Conservation (phyloP, 208 protist species). For the Wallacemonas collosoma region DNA sequence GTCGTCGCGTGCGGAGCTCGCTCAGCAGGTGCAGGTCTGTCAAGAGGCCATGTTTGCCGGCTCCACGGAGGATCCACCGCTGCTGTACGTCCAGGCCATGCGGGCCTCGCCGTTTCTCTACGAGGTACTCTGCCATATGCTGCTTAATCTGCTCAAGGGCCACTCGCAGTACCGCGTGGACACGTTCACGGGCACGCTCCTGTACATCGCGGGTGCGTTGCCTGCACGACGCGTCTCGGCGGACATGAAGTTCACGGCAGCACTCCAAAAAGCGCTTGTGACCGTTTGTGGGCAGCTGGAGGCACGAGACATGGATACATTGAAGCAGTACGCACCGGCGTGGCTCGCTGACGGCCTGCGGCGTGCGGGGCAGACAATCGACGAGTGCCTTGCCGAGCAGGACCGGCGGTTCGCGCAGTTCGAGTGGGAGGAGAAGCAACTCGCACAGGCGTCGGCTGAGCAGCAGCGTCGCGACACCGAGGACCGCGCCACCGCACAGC, state of each 20-base stretch:
- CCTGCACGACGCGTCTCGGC: slow-evolving; percentile 19
- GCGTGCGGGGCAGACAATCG: slow-evolving; percentile 33
- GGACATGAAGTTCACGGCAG: slow-evolving; percentile 33
- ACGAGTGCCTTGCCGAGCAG: slow-evolving; percentile 49
- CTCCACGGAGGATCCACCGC: neutral
- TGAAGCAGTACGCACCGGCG: slow-evolving; percentile 35
- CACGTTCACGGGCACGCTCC: slow-evolving; percentile 33
- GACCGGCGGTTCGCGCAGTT: slow-evolving; percentile 58
- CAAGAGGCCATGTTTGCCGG: slow-evolving; percentile 3
- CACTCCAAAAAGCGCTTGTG: slow-evolving; percentile 38
- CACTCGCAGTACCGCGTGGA: slow-evolving; percentile 32
- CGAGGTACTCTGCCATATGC: slow-evolving; percentile 37
- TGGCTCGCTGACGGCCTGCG: slow-evolving; percentile 49
- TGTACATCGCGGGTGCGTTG: slow-evolving; percentile 55
- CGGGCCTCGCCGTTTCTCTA: slow-evolving; percentile 15
- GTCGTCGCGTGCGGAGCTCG: slow-evolving; percentile 1
- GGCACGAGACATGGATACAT: slow-evolving; percentile 21
- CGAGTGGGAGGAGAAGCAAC: slow-evolving; percentile 55
- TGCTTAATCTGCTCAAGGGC: slow-evolving; percentile 52
- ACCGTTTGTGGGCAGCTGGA: slow-evolving; percentile 30
- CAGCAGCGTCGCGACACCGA: slow-evolving; percentile 15
- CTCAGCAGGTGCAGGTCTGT: neutral
- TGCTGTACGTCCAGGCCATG: neutral
- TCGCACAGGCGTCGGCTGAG: slow-evolving; percentile 26
- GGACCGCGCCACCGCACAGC: slow-evolving; percentile 14